phyloP scores from a whole-genome alignment of 2,329 filamentous ascomycete genomes.

The Botryotinia calthae region DNA sequence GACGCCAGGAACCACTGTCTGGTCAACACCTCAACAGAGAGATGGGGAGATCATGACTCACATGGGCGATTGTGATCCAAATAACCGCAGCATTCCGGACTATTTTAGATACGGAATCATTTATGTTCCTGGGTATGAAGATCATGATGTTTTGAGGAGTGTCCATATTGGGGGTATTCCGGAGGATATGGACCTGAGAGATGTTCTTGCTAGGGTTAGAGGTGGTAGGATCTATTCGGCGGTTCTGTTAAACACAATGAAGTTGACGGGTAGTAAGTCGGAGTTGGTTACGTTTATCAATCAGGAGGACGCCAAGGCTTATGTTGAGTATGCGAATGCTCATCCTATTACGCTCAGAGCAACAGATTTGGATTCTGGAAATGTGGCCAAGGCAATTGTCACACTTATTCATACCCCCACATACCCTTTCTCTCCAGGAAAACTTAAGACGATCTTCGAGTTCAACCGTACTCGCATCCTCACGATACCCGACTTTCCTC shows the following conservation, averaged over 20 bases:
- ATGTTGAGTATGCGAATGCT: constrained; percentile 24
- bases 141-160: constrained; percentile 28
- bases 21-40: constrained; percentile 9
- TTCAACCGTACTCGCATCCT: constrained; percentile 25
- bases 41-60: not conserved
- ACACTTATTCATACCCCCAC: constrained; percentile 31
- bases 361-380: not conserved
- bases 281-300: constrained; percentile 32
- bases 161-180: constrained; percentile 32
- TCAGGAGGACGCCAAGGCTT: constrained; percentile 29
- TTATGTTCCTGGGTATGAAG: constrained; percentile 26
- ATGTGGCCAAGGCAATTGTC: constrained; percentile 20
- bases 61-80: not conserved
- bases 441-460: not conserved
- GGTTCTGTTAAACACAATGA: constrained; percentile 22
- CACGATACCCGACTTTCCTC: constrained; percentile 24
- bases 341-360: constrained; percentile 25
- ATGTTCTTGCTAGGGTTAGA: constrained; percentile 31
- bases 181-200: constrained; percentile 24
- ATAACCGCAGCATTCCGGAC: constrained; percentile 23
- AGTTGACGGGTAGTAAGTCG: constrained; percentile 22
- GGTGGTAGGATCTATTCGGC: constrained; percentile 30
- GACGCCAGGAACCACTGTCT: not conserved
- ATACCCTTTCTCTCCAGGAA: constrained; percentile 23
- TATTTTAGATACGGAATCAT: constrained; percentile 32